Evolutionary conservation across 805 yeast species (phyloP), one percentile per base, ranked within the genome.

Genomic region (Candida nonsorbophila): DNA sequence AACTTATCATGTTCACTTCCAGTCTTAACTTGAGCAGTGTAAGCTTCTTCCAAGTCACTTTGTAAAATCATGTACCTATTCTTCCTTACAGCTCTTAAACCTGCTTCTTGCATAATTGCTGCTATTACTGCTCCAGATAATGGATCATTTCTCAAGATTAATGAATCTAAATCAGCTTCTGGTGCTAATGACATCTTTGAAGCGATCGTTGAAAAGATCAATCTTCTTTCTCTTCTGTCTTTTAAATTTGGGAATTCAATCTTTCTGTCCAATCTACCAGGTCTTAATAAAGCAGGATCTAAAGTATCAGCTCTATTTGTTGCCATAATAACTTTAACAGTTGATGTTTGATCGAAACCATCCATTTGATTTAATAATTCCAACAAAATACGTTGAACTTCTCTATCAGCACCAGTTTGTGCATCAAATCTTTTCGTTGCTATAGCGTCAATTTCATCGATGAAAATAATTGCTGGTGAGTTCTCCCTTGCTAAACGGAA

Each of bases 71-170:
- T 94, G 58, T 94, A 92, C 64, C 99, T 77, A 61, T 92, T 92
- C 67, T 90, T 92, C 67, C 99, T 83, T 26, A 92, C 97, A 2
- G 99, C 99, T 46, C 98, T 78, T 45, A 92, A 73, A 44, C 99
- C 99, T 16, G 99, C 99, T 64, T 94, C 99, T 72, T 92, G 99
- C 98, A 92, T 92, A 45, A 92, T 90, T 11, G 98, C 98, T 10
- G 99, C 97, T 53, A 92, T 92, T 33, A 90, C 75, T 8, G 95
- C 98, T 52, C 99, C 99, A 20, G 96, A 85, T 35, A 94, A 68
- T 22, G 98, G 95, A 55, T 92, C 98, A 53, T 92, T 92, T 59
- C 99, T 82, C 47, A 87, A 77, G 45, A 92, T 90, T 46, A 92
- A 73, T 14, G 96, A 82, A 62, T 94, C 98, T 47, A 92, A 72